Base-by-base conservation (phyloP, 2,329 filamentous ascomycete genomes). In the Xylariales sp. region DNA sequence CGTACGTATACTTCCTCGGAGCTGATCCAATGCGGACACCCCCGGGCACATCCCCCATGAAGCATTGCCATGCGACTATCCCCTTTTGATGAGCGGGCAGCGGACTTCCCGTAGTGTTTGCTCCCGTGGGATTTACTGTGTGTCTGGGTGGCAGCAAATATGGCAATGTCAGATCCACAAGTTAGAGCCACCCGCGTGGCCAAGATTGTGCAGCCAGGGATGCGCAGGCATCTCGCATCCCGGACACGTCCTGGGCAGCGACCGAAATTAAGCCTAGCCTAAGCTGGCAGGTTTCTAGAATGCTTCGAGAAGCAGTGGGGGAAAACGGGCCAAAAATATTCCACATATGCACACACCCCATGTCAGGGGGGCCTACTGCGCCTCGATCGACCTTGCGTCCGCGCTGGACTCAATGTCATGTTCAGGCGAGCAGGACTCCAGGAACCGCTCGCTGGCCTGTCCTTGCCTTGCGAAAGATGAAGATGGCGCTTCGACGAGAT, bases 181-280 rank as follows among this genome's bases (percentile, higher is more conserved):
- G n/a, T n/a, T n/a, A n/a, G n/a, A n/a, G n/a, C n/a, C n/a, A n/a
- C n/a, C n/a, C n/a, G n/a, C n/a, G n/a, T n/a, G n/a, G n/a, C n/a
- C n/a, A n/a, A n/a, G n/a, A 25, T 25, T 8, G 23, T 8, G 23
- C 23, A 8, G 23, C n/a, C 23, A 25, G 23, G 23, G n/a, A 25
- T 25, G 23, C 8, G 8, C 11, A 21, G 12, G 12, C 6, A 15
- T 8, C 13, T 19, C 14, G 13, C 17, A 21, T 40, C 29, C 31
- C 41, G 40, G 36, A 38, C 38, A 40, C 27, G 28, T 18, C n/a
- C 20, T 20, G 29, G 34, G 21, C 34, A 37, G 25, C 18, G 34
- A 36, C 28, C 36, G 37, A 43, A 37, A 43, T 43, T 43, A n/a
- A 25, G 18, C 17, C 41, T 43, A 43, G 29, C 41, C 28, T n/a